Evolutionary conservation across 148 eudicot species (phyloP), one percentile per base, ranked within the genome.

Genomic region (Persicaria tinctoria): DNA sequence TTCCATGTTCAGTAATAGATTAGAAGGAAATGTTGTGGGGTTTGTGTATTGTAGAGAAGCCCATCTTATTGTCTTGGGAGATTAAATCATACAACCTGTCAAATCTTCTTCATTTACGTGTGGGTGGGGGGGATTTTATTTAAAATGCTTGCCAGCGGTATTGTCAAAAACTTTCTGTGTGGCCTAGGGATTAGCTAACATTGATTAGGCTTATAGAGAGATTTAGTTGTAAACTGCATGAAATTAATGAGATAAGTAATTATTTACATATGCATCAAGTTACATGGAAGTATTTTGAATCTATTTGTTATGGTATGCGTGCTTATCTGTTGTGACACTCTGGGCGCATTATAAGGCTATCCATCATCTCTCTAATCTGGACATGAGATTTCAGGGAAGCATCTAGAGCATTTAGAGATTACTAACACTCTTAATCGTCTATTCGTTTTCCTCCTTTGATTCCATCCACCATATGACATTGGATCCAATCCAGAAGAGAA

Each of bases 161-260:
- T 32, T 32, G 41, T 32, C 12, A 20, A 32, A 59, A 59, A 59
- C 12, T 59, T 59, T 59, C 66, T 59, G 66, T 18, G 41, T 59
- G 38, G 8, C 9, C 6, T 14, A 54, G 16, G 57, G 57, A 16
- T 32, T 14, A 59, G 66, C 38, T 23, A 20, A 59, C 38, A 1
- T 20, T 59, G 32, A 59, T 59, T 62, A 62, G 45, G 68, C 16
- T 23, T 62, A 32, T 6, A 27, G 68, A 9, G 68, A 62, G 68
- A 62, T 62, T 7, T 62, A 32, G 68, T 8, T 62, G 44, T 62
- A 27, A 62, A 62, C 68, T 59, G 64, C 64, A 38, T 27, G n/a
- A 32, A 62, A 8, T 27, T 7, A 27, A 38, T 64, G 46, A 41
- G 70, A 41, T 46, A 12, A 62, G 44, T 62, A 62, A 27, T 8